Evolutionary conservation across 805 yeast genomes (phyloP).

Genomic region (Wickerhamiella brachini): DNA sequence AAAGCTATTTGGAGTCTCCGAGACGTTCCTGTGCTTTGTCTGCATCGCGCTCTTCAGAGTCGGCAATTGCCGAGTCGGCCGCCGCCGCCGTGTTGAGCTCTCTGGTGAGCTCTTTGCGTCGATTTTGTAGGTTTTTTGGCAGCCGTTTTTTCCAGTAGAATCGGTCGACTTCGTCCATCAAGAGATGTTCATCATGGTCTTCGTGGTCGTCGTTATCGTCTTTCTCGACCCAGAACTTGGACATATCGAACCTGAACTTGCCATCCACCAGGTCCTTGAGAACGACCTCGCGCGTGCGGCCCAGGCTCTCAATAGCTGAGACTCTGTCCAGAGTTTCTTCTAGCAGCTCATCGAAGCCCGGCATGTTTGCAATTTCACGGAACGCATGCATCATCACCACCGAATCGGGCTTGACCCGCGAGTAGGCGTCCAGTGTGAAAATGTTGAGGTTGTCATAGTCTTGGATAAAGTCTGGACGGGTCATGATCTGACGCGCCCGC

Average conservation of each 20-base stretch:
- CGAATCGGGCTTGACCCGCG: slow-evolving; percentile 62
- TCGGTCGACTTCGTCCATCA: slow-evolving; percentile 10
- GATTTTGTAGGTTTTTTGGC: neutral
- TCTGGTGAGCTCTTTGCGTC: neutral
- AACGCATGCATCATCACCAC: slow-evolving; percentile 87
- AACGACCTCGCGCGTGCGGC: slow-evolving; percentile 63
- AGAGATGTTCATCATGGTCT: slow-evolving; percentile 13
- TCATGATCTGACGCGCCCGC: slow-evolving; percentile 78
- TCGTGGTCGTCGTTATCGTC: slow-evolving; percentile 18
- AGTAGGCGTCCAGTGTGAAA: slow-evolving; percentile 63
- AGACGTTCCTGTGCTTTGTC: neutral
- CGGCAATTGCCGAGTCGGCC: neutral
- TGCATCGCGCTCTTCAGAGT: neutral
- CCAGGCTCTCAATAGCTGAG: slow-evolving; percentile 60
- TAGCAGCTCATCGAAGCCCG: slow-evolving; percentile 54
- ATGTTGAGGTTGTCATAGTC: slow-evolving; percentile 60
- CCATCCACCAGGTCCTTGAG: slow-evolving; percentile 49
- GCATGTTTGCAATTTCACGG: slow-evolving; percentile 57
- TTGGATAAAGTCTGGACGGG: slow-evolving; percentile 69
- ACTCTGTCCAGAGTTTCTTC: slow-evolving; percentile 55
- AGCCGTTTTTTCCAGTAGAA: slow-evolving; percentile 14
- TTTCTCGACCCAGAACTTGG: slow-evolving; percentile 11
- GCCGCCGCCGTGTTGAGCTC: neutral
- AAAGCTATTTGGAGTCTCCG: neutral
- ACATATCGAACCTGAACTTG: slow-evolving; percentile 12